Evolutionary conservation across 129 eudicot genomes (phyloP).

Genomic region (Cynara cardunculus): DNA sequence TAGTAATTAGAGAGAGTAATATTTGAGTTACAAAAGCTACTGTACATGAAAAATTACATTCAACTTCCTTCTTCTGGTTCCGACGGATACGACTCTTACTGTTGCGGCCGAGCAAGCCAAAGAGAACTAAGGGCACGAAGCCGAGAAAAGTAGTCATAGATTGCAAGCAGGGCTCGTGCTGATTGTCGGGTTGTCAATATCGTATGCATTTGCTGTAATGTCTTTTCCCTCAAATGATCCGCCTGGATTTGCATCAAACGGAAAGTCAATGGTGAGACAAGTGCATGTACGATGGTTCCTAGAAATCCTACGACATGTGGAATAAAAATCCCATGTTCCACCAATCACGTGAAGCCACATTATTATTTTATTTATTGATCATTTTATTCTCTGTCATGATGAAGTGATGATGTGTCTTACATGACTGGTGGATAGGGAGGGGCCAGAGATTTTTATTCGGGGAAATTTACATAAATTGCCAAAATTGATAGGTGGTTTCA

Average conservation of each 20-base stretch:
- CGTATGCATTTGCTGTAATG: constrained; percentile 83
- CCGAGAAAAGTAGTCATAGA: constrained; percentile 80
- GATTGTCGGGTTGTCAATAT: constrained; percentile 86
- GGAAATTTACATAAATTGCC: too few relatives aligned
- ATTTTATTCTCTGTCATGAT: too few relatives aligned
- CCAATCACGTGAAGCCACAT: too few relatives aligned
- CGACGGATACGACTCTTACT: constrained; percentile 31
- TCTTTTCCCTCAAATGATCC: constrained; percentile 82
- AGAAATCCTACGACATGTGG: neutral
- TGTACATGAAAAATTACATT: constrained; percentile 32
- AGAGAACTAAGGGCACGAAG: constrained; percentile 95
- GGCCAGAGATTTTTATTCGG: neutral
- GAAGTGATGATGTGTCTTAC: neutral
- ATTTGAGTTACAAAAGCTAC: constrained; percentile 31
- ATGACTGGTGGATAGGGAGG: neutral
- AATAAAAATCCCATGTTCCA: too few relatives aligned
- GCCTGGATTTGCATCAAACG: constrained; percentile 49
- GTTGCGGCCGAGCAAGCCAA: constrained; percentile 97
- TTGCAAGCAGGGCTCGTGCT: constrained; percentile 83
- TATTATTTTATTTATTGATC: too few relatives aligned
- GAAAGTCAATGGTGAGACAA: neutral
- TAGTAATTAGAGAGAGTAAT: neutral
- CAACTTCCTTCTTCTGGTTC: neutral
- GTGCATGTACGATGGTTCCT: neutral
- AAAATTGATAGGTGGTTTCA: too few relatives aligned